These are phyloP conservation scores for Penicillium salamii DNA, from an alignment of 495 filamentous ascomycete species.

Conservation along the genomic window DNA sequence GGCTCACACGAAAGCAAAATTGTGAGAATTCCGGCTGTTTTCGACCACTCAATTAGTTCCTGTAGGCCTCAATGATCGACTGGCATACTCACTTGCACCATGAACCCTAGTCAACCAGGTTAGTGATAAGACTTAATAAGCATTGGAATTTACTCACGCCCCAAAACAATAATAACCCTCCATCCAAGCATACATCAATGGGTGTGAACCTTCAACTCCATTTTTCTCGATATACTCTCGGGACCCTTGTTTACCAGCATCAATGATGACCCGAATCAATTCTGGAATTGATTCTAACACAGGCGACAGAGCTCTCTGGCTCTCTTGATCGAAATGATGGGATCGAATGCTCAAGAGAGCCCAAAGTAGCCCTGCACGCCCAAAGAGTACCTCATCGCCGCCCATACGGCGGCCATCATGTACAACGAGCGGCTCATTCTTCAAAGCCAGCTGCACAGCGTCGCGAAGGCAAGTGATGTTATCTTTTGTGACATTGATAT, in stretches of 20 bases:
- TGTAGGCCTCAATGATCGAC: background rate
- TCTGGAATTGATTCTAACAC: conserved; percentile 25
- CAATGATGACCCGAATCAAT: conserved; percentile 34
- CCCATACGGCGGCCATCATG: conserved; percentile 34
- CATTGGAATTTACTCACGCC: conserved; percentile 25
- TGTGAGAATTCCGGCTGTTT: conserved; percentile 39
- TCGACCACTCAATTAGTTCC: background rate
- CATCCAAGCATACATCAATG: conserved; percentile 50
- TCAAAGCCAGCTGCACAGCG: conserved; percentile 29
- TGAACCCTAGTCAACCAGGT: conserved; percentile 23
- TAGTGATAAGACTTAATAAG: background rate
- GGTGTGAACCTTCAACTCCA: conserved; percentile 32
- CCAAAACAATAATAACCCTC: conserved; percentile 39
- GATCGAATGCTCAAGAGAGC: conserved; percentile 34
- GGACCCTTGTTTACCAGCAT: conserved; percentile 33
- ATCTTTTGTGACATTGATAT: conserved; percentile 13
- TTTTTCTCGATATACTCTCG: conserved; percentile 26
- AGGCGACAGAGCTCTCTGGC: conserved; percentile 15
- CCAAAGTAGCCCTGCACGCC: conserved; percentile 45
- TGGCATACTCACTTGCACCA: conserved; percentile 29
- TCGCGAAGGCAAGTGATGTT: conserved; percentile 30
- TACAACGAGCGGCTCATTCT: conserved; percentile 28
- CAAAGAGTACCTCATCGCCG: conserved; percentile 42
- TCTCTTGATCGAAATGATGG: conserved; percentile 17
- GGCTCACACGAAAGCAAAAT: conserved; percentile 37